These are phyloP conservation scores for Gonapodya prolifera DNA, from an alignment of 192 early-diverging fungal species.

Conservation along the genomic window DNA sequence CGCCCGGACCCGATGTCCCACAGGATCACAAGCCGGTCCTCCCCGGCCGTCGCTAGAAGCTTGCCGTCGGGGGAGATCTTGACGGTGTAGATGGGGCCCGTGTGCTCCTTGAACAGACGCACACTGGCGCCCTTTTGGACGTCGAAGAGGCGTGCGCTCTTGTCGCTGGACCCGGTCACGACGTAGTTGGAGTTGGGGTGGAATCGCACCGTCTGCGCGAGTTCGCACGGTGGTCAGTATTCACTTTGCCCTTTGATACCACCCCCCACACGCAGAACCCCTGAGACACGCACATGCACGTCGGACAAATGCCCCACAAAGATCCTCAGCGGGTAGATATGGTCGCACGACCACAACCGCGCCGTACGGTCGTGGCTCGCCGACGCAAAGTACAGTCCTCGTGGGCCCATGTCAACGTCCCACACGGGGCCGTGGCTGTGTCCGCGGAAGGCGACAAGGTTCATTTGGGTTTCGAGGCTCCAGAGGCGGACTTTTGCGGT, in stretches of 20 bases:
- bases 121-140: slow-evolving; percentile 80
- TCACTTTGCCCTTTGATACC: neutral
- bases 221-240: neutral
- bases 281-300: slow-evolving; percentile 62
- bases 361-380: slow-evolving; percentile 91
- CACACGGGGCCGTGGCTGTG: slow-evolving; percentile 96
- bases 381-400: slow-evolving; percentile 94
- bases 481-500: too few relatives aligned
- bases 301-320: slow-evolving; percentile 97
- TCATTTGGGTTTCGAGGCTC: slow-evolving; percentile 81
- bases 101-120: slow-evolving; percentile 80
- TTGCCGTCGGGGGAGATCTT: slow-evolving; percentile 88
- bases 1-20: slow-evolving; percentile 88
- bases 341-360: slow-evolving; percentile 91
- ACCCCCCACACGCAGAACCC: slow-evolving; percentile 1
- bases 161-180: slow-evolving; percentile 82
- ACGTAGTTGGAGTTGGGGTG: slow-evolving; percentile 95
- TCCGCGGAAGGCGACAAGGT: slow-evolving; percentile 90
- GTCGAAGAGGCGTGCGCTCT: slow-evolving; percentile 83
- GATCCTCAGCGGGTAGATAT: slow-evolving; percentile 86
- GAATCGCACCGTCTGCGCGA: slow-evolving; percentile 68
- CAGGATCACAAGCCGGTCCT: slow-evolving; percentile 27
- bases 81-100: slow-evolving; percentile 64
- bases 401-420: slow-evolving; percentile 85
- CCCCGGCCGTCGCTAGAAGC: slow-evolving; percentile 77